Evolutionary conservation across 257 asterid genomes (phyloP), one percentile per base, ranked within the genome.

Genomic region (Petrea volubilis): DNA sequence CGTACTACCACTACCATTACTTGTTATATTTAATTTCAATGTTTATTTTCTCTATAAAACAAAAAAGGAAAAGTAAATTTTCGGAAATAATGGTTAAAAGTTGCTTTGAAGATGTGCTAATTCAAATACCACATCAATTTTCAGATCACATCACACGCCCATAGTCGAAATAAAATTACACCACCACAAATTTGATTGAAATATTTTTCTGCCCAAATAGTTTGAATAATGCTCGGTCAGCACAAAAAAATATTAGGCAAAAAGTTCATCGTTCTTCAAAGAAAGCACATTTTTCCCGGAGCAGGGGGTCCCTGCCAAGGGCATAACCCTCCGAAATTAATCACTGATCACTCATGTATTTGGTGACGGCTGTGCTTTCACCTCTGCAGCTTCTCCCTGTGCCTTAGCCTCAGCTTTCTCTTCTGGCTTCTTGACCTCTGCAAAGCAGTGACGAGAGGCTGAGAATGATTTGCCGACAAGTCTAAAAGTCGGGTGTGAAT

Each of bases 341-440:
- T n/a, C n/a, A n/a, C n/a, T 13, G 11, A 53, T 28, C 24, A 31
- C 59, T 79, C 55, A 77, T 56, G 78, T 11, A 76, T 73, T 76
- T 10, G 72, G 47, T 11, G 25, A 46, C 13, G 79, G 50, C 24
- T 75, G 74, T 20, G 53, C 79, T 78, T 68, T 77, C 64, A 44
- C 77, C 60, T 65, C 76, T 14, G 83, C 31, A 47, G 76, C 46
- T 51, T 73, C 82, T 13, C 56, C 79, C 15, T 15, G 72, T 21
- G 57, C 78, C 71, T 61, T 73, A 18, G 69, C 84, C 13, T 52
- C 79, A 7, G 7, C 49, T 63, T 60, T 74, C 55, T 71, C 82
- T 10, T 64, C 85, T 0, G 81, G 71, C 63, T 79, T 76, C 61
- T 71, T 34, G 14, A 65, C 68, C 59, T 82, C 89, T 74, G 77